Evolutionary conservation across 2,329 filamentous ascomycete species (phyloP).

Genomic region (Onygenales sp.): DNA sequence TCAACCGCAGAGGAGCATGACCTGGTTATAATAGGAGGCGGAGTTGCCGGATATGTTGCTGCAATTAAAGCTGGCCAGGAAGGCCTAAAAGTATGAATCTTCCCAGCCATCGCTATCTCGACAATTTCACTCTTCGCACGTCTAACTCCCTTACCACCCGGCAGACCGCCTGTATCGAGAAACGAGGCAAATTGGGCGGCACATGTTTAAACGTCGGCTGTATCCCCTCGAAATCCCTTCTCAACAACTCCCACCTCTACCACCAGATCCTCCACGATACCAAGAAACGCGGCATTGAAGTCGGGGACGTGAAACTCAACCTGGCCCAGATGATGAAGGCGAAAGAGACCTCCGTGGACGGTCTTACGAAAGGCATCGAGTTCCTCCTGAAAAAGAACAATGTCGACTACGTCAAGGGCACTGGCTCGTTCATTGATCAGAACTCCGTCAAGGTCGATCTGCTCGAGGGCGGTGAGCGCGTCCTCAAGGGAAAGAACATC

Average conservation of each 20-base stretch:
- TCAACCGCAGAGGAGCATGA: constrained; percentile 74
- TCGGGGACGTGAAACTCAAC: constrained; percentile 95
- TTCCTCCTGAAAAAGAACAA: constrained; percentile 99
- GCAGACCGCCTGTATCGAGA: constrained; percentile 94
- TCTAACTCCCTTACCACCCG: not conserved
- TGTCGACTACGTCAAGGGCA: constrained; percentile 94
- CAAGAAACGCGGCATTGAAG: constrained; percentile 93
- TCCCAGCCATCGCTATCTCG: not conserved
- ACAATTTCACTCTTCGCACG: not conserved
- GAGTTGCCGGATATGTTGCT: constrained; percentile 96
- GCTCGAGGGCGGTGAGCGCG: constrained; percentile 83
- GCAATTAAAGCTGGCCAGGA: constrained; percentile 98
- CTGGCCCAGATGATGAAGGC: constrained; percentile 95
- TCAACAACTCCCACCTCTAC: constrained; percentile 99
- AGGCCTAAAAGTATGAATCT: constrained; percentile 71
- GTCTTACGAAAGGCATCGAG: constrained; percentile 94
- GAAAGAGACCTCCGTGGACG: constrained; percentile 81
- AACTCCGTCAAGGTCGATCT: constrained; percentile 87
- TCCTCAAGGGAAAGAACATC: constrained; percentile 88
- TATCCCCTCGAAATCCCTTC: constrained; percentile 97
- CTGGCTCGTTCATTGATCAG: constrained; percentile 76
- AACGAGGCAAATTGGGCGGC: constrained; percentile 87
- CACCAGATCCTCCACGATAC: constrained; percentile 96
- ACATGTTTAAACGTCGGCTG: constrained; percentile 99
- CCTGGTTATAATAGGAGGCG: constrained; percentile 93